Base-by-base conservation (phyloP, 2,329 filamentous ascomycete species). In the Calycina herbarum region DNA sequence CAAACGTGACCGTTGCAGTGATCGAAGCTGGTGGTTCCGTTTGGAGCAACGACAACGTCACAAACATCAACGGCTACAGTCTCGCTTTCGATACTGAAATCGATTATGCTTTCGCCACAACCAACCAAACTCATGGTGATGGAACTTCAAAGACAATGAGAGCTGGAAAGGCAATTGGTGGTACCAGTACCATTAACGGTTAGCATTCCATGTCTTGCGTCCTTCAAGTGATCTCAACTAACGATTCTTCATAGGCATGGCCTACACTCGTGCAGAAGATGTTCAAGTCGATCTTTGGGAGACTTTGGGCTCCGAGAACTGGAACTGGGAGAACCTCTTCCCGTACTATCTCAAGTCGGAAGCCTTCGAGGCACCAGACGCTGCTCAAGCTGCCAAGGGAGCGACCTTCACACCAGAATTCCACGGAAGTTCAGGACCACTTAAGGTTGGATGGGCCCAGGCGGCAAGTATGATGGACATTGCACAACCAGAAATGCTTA, bases 1-100 rank as follows among this genome's bases (percentile, higher is more conserved):
- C 77, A 57, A 80, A 82, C 51, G 57, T 67, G 69, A 81, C 77
- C 33, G 81, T 83, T 54, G 75, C 83, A 1, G 75, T 84, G 54
- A 69, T 76, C 59, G 74, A 76, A 64, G 61, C 66, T 45, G 62
- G 65, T n/a, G 54, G 58, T 75, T 20, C 66, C 75, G 38, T 72
- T 78, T 15, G 66, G 71, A n/a, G 77, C 72, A 7, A 78, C 75
- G 1, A 76, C 75, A 62, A 66, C 57, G 64, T 68, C 35, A 66
- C 65, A 5, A 31, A 45, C 5, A 59, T 63, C 13, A 42, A 20
- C 11, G 63, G 59, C 5, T 70, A 66, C 38, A 59, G 65, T 8
- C 6, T 48, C 1, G 72, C 75, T 0, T 76, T 77, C 20, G 74
- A 74, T 11, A 77, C 75, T 2, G 66, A 68, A 1, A 77, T 81